These are phyloP conservation scores for Zea luxurians DNA, from an alignment of 176 grass and related monocot species.

Conservation along the genomic window DNA sequence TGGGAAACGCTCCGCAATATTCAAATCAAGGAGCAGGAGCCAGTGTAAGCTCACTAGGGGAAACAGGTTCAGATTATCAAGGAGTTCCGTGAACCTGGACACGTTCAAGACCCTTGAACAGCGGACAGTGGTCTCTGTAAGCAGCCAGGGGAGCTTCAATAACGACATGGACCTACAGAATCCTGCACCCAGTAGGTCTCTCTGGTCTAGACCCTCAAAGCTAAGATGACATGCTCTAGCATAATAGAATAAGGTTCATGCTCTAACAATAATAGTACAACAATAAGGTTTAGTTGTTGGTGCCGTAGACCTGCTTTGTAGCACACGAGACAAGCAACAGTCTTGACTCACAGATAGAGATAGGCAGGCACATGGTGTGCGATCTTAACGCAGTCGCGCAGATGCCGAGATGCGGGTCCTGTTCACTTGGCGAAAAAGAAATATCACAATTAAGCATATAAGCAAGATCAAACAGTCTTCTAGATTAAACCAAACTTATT, in stretches of 20 bases:
- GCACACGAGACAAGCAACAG: not conserved
- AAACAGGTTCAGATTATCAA: slow-evolving; percentile 41
- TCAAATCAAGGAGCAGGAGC: slow-evolving; percentile 38
- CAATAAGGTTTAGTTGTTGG: not conserved
- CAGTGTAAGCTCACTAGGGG: slow-evolving; percentile 39
- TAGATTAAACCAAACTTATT: not conserved
- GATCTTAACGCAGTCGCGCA: slow-evolving; percentile 9
- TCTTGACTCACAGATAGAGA: slow-evolving; percentile 5
- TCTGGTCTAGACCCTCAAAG: slow-evolving; percentile 1
- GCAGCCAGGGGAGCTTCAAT: slow-evolving; percentile 28
- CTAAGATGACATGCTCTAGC: slow-evolving; percentile 12
- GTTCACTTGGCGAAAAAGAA: not conserved
- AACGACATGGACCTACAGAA: slow-evolving; percentile 21
- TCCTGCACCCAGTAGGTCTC: not conserved
- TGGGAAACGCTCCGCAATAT: no score
- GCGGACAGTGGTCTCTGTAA: no score
- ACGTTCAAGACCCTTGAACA: slow-evolving; percentile 39
- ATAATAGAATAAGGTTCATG: no score
- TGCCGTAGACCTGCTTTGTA: not conserved
- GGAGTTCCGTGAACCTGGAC: slow-evolving; percentile 43
- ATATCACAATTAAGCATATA: not conserved
- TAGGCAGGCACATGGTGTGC: not conserved
- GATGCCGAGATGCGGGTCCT: not conserved
- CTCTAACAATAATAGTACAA: no score
- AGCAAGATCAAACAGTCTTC: not conserved